Conservation (phyloP, 768 basidiomycete species). For the Russula virescens region DNA sequence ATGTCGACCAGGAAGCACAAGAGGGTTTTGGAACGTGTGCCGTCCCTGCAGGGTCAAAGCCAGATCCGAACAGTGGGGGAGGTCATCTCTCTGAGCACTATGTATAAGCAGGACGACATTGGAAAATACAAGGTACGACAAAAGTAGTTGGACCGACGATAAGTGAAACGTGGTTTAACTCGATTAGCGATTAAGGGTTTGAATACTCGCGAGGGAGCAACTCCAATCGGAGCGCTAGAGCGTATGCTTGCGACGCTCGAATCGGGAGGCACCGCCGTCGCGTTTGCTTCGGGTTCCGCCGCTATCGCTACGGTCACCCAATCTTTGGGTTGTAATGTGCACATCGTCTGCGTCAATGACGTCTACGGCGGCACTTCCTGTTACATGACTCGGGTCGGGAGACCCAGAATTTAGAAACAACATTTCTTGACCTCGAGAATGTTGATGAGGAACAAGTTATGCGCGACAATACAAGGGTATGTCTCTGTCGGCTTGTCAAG, state of each 20-base stretch:
- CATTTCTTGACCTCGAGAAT: slow-evolving; percentile 77
- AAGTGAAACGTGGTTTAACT: too few relatives aligned
- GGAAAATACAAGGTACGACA: too few relatives aligned
- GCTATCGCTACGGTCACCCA: slow-evolving; percentile 81
- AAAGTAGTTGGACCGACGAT: too few relatives aligned
- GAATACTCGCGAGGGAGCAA: slow-evolving; percentile 87
- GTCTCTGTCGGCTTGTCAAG: slow-evolving; percentile 24
- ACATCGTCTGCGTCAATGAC: slow-evolving; percentile 85
- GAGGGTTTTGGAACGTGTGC: too few relatives aligned
- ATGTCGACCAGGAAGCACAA: too few relatives aligned
- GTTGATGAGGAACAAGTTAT: slow-evolving; percentile 64
- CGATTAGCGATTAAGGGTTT: slow-evolving; percentile 74
- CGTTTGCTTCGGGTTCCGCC: slow-evolving; percentile 82
- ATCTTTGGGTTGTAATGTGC: slow-evolving; percentile 64
- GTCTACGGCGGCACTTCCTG: slow-evolving; percentile 93
- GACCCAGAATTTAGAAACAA: slow-evolving; percentile 61
- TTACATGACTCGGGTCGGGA: slow-evolving; percentile 68
- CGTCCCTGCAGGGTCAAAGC: too few relatives aligned
- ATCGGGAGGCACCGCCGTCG: slow-evolving; percentile 64
- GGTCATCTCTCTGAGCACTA: too few relatives aligned
- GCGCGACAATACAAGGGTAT: slow-evolving; percentile 73
- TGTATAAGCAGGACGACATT: too few relatives aligned
- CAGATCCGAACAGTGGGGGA: too few relatives aligned
- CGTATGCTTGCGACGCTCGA: slow-evolving; percentile 73
- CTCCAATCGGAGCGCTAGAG: slow-evolving; percentile 84